Percentiles rank a stretch among this genome's conserved stretches.
Conservation (phyloP, 345 rosid genomes). For the Firmiana major region DNA sequence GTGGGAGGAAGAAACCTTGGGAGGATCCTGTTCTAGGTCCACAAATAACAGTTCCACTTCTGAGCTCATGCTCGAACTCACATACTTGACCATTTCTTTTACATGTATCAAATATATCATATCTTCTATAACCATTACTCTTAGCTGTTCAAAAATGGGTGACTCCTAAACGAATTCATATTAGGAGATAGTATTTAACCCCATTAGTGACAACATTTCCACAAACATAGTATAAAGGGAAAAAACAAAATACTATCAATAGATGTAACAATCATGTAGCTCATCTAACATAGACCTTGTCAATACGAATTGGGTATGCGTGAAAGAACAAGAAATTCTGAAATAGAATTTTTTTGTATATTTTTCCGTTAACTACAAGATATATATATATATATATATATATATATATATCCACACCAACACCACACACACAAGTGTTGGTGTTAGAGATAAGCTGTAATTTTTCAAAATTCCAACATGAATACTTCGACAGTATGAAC, state of each 20-base stretch:
- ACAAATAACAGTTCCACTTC: slow-evolving; percentile 52
- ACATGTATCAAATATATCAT: slow-evolving; percentile 79
- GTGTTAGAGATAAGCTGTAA: too few species aligned
- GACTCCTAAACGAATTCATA: slow-evolving; percentile 43
- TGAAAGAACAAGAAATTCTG: too few species aligned
- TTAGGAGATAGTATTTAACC: not conserved
- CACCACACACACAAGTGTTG: too few species aligned
- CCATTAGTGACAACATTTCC: not conserved
- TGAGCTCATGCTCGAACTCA: slow-evolving; percentile 49
- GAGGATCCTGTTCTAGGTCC: slow-evolving; percentile 87
- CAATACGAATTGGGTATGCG: not conserved
- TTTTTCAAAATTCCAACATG: too few species aligned
- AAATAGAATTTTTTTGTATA: too few species aligned
- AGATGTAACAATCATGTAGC: not conserved
- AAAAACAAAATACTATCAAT: not conserved
- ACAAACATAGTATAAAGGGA: not conserved
- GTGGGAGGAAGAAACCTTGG: slow-evolving; percentile 46
- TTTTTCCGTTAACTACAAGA: too few species aligned
- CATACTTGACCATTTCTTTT: slow-evolving; percentile 53
- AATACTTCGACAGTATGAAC: too few species aligned
- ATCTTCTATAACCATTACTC: slow-evolving; percentile 76
- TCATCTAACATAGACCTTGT: not conserved
- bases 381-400: too few species aligned
- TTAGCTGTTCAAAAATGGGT: slow-evolving; percentile 48
- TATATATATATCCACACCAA: too few species aligned